Base-by-base conservation (phyloP, 176 grass and related monocot species). In the Juncus effusus region DNA sequence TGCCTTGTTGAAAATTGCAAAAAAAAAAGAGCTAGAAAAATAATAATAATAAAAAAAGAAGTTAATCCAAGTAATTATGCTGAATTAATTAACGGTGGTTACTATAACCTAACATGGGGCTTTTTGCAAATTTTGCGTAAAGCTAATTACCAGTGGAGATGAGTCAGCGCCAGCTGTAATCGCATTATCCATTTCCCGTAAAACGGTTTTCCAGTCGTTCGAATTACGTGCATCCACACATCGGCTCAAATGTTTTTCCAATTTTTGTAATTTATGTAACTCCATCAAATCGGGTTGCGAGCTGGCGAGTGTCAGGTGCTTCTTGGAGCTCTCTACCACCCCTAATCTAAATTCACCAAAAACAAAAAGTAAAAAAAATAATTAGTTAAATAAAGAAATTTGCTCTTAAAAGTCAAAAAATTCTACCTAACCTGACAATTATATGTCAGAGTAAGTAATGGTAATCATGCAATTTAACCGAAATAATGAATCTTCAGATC, bases 161-260 rank as follows among this genome's bases (percentile, higher is more conserved):
- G 87, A 88, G 41, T 96, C 92, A 11, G 87, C 92, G 74, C 92
- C 92, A 15, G 85, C 79, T 2, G 87, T 83, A 60, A 96, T 96
- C 16, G 92, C 85, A 39, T 81, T 81, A 79, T 91, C 85, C 52
- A 58, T 81, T 83, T 96, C 92, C 47, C 81, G 74, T 13, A 96
- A 68, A 3, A 71, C 63, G 56, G 65, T 91, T 74, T 86, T 96
- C 92, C 92, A 96, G 76, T 96, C 92, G 41, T 84, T 77, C 50
- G 56, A 58, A 45, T 82, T 91, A 2, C 87, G 77, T 0, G 92
- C 88, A 74, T 96, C 79, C 41, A 81, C 40, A 69, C 85, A 96
- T 76, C 92, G 80, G 42, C 68, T 81, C 59, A 96, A 69, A 75
- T 96, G 92, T 16, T 83, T 96, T 62, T 96, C 92, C 58, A 96